Evolutionary conservation across 768 basidiomycete species (phyloP), one percentile per base, ranked within the genome.

Genomic region (Leccinum uliginosum): DNA sequence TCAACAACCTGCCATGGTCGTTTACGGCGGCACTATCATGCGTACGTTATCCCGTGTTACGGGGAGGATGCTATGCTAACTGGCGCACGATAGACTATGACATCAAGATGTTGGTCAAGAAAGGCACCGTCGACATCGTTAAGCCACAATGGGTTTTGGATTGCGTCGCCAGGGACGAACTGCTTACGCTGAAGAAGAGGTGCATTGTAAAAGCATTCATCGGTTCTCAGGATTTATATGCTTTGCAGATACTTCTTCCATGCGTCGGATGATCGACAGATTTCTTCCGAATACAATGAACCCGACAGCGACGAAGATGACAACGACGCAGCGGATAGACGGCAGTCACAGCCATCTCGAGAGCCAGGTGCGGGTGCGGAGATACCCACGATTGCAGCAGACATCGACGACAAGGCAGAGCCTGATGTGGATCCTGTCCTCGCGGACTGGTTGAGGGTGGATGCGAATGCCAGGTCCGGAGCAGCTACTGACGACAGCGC

Each of bases 141-240:
- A 85, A 80, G 54, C 91, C 95, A 0, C 73, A 80, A 27, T 98
- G 94, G 93, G 76, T 98, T 53, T 66, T 77, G 35, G 90, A 93
- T 65, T 94, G 87, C 23, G 77, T 95, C n/a, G 75, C 78, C 6
- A 73, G 75, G 27, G 80, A 78, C 11, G 74, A 80, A 56, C 74
- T 77, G 19, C 71, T 83, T 26, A 86, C 91, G 1, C 73, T 94
- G 57, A 77, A 70, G 38, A 85, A 86, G 71, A 87, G 83, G 93
- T 93, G 64, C 50, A 38, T 38, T 9, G 7, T 32, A 11, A 34
- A 3, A n/a, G 10, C 26, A 0, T 55, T 3, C 27, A 30, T 38
- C 45, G 23, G n/a, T 46, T 27, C 38, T 17, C 4, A 11, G 17
- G 51, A 12, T 54, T 55, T 23, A 54, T 38, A 5, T 23, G 24